These are phyloP conservation scores for Fusarium sp. DNA, from an alignment of 2,329 filamentous ascomycete species.

Conservation along the genomic window DNA sequence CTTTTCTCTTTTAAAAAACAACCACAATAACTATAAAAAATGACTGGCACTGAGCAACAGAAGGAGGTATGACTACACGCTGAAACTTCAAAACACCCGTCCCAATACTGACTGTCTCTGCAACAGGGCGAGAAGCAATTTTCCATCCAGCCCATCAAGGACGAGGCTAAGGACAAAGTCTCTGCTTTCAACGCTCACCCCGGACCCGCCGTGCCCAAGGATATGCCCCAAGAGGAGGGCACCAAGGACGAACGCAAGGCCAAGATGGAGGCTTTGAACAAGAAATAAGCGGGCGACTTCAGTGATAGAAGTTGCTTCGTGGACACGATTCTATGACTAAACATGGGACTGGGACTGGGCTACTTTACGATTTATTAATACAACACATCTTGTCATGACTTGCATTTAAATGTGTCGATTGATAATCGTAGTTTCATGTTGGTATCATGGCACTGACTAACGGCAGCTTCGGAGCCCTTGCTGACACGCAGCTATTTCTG, in stretches of 20 bases:
- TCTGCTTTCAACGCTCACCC: conserved; percentile 65
- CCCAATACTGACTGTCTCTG: conserved; percentile 13
- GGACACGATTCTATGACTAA: conserved; percentile 39
- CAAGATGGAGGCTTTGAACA: conserved; percentile 74
- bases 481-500: conserved; percentile 25
- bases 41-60: conserved; percentile 48
- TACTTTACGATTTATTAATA: conserved; percentile 23
- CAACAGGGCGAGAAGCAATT: conserved; percentile 57
- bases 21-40: conserved; percentile 33
- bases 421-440: conserved; percentile 19
- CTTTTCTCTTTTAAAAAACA: neutral
- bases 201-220: conserved; percentile 66
- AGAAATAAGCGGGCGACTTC: conserved; percentile 48
- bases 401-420: neutral
- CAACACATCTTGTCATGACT: conserved; percentile 1
- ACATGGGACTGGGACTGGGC: conserved; percentile 9
- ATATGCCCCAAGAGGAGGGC: conserved; percentile 66
- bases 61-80: conserved; percentile 41
- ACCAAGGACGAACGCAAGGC: conserved; percentile 76
- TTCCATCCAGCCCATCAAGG: conserved; percentile 58
- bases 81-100: neutral
- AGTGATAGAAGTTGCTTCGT: neutral
- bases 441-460: conserved; percentile 27
- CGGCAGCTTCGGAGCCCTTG: conserved; percentile 23
- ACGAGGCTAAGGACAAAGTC: conserved; percentile 58